phyloP scores from a whole-genome alignment of 352 stramenopile species.

The Pythium angustatum region DNA sequence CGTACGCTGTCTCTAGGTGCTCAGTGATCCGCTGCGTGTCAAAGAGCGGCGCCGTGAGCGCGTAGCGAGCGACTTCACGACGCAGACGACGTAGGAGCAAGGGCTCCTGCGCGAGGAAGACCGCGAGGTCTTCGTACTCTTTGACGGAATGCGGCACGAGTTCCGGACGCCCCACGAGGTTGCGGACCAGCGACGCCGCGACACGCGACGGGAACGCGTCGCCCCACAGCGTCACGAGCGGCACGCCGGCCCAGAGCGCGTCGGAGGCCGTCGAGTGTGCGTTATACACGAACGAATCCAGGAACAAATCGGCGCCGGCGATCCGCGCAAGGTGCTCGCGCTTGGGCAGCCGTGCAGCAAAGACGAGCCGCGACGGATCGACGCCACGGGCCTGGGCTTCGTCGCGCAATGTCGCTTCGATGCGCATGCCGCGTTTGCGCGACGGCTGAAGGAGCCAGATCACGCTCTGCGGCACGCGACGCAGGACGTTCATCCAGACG shows the following conservation, averaged over 20 bases:
- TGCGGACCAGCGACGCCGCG: constrained; percentile 55
- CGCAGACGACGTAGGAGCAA: constrained; percentile 35
- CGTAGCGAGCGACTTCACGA: constrained; percentile 30
- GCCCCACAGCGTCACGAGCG: constrained; percentile 88
- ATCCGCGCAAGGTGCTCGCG: constrained; percentile 80
- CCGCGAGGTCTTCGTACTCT: constrained; percentile 68
- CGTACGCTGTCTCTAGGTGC: constrained; percentile 74
- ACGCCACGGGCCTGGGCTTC: constrained; percentile 76
- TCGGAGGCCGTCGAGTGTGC: constrained; percentile 95
- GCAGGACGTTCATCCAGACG: constrained; percentile 89
- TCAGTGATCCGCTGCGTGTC: constrained; percentile 55
- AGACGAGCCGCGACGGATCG: constrained; percentile 59
- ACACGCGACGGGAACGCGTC: constrained; percentile 75
- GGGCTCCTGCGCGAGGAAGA: constrained; percentile 41
- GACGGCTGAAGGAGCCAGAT: constrained; percentile 83
- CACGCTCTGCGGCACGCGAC: constrained; percentile 76
- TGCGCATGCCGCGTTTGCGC: constrained; percentile 21
- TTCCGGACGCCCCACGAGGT: constrained; percentile 33
- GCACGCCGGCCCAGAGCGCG: constrained; percentile 85
- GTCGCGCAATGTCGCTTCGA: constrained; percentile 43
- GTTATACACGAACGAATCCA: constrained; percentile 96
- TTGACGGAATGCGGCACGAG: constrained; percentile 56
- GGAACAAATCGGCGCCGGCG: constrained; percentile 85
- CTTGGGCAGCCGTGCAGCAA: constrained; percentile 65
- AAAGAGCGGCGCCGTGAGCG: constrained; percentile 63